Evolutionary conservation across 768 basidiomycete genomes (phyloP), one percentile per base, ranked within the genome.

Genomic region (Amanita thiersii): DNA sequence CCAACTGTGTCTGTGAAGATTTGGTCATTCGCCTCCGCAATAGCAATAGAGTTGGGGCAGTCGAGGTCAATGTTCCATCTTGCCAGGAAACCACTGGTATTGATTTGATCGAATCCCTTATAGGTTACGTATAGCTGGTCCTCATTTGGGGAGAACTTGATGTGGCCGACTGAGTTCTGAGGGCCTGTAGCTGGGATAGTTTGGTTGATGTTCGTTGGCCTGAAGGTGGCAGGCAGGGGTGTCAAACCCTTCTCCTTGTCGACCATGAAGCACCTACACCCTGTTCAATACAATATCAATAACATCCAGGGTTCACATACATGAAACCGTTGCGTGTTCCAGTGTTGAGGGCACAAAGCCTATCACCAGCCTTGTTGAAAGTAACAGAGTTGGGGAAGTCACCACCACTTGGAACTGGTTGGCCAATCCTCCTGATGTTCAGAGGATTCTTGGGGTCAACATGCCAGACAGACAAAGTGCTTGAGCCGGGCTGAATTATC

Each of bases 161-260:
- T 48, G 44, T 75, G 68, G 52, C 63, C 66, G 37, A 62, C 57
- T 14, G 60, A 62, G 32, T 67, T 68, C 1, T 68, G 59, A 11
- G 73, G 73, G 5, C 73, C 73, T 12, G 55, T 69, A 0, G 73
- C 64, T 30, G 70, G 71, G 11, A 71, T 71, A 6, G 73, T 72
- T 52, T 74, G 73, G 51, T 71, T 70, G 42, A 75, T 54, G 23
- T 55, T 54, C 21, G 73, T 58, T 12, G 65, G 54, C 31, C 73
- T 68, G 9, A 62, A 56, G 5, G 69, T 66, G 56, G 66, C 65
- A 20, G 59, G 39, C 14, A 68, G 59, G 7, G 65, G 53, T 19
- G 57, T 45, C 18, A 73, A 60, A 15, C 73, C 73, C 17, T 49
- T 52, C 43, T 58, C 56, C 34, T 58, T 51, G 53, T 76, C 68